phyloP scores from a whole-genome alignment of 805 yeast genomes.

The Pichia manshurica region DNA sequence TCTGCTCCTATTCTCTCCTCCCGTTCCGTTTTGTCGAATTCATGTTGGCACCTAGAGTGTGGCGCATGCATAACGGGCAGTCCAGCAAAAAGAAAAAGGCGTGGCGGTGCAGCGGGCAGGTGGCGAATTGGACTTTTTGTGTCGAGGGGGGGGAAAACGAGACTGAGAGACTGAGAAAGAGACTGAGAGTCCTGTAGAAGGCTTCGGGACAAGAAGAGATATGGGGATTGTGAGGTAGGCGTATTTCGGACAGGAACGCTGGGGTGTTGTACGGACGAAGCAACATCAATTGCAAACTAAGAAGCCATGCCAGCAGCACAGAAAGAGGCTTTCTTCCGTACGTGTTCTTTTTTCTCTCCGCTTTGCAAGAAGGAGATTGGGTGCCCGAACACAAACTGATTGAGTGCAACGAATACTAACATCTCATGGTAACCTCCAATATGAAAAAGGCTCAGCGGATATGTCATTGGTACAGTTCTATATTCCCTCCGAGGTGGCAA shows the following conservation, averaged over 20 bases:
- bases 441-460: slow-evolving; percentile 73
- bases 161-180: background rate
- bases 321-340: slow-evolving; percentile 24
- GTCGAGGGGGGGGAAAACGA: background rate
- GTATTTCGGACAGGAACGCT: too few relatives aligned
- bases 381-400: too few relatives aligned
- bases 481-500: slow-evolving; percentile 81
- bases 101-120: slow-evolving; percentile 3
- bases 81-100: too few relatives aligned
- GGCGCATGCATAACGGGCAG: too few relatives aligned
- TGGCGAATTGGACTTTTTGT: background rate
- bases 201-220: too few relatives aligned
- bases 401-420: too few relatives aligned
- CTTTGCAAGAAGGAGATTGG: too few relatives aligned
- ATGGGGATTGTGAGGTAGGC: too few relatives aligned
- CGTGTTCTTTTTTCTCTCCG: slow-evolving; percentile 8
- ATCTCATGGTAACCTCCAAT: background rate
- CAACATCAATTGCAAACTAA: background rate
- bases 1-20: too few relatives aligned
- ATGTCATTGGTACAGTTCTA: slow-evolving; percentile 92
- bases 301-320: slow-evolving; percentile 1
- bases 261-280: background rate
- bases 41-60: too few relatives aligned
- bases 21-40: too few relatives aligned
- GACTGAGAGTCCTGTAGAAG: background rate